Evolutionary conservation across 2,329 filamentous ascomycete species (phyloP), one percentile per base, ranked within the genome.

Genomic region (Emergomyces pasteurianus): DNA sequence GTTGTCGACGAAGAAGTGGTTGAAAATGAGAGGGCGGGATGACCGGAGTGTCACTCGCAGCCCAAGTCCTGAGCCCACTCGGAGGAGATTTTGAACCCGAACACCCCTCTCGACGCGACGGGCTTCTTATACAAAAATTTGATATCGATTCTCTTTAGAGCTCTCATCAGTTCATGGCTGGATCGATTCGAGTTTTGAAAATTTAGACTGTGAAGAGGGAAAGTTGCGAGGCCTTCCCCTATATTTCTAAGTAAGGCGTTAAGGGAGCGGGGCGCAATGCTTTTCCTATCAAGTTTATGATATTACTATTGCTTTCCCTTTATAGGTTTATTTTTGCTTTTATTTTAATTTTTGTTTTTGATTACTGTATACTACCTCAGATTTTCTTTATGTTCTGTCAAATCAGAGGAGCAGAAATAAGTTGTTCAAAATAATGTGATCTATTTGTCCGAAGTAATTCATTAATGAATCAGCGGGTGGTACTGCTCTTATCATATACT

Each of bases 1-100:
- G 65, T 81, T 97, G 67, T 85, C 85, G 69, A 97, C 92, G 64
- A 95, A 96, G 83, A 97, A 97, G 81, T 97, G 92, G 92, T 79
- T 97, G 72, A 89, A 89, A 79, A 78, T 85, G 77, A 83, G 90
- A 63, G 92, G 91, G 23, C 81, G 88, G 68, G 92, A 96, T 77
- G 86, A 87, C 71, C 84, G 90, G 75, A 95, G 90, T 74, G 84
- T 86, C 65, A 88, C 80, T 65, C 83, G 90, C 70, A 95, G 89
- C 72, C 90, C 92, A 0, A 94, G 88, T 67, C 92, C 92, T 3
- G 90, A 95, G 74, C 89, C 90, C 6, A 84, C 86, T 63, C 84
- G 87, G 71, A 86, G 86, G 75, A 82, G 89, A 68, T 88, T 79
- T 72, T 90, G 81, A 72, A 28, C 8, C 1, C 2, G 4, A 21